These are phyloP conservation scores for Umbelopsis sp. DNA, from an alignment of 371 early-diverging fungal species.

Conservation along the genomic window DNA sequence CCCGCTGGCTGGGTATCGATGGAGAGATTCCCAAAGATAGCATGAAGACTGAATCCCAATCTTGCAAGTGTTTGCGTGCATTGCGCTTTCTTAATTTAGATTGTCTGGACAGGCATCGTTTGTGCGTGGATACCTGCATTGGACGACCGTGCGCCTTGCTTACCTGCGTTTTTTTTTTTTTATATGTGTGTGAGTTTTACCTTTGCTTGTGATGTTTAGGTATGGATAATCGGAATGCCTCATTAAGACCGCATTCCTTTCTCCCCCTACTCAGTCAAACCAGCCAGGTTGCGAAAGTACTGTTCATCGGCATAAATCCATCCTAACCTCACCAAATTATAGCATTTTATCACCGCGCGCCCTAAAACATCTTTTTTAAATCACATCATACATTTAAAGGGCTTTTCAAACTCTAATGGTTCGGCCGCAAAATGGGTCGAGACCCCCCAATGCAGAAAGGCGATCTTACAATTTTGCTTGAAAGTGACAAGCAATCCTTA, in stretches of 20 bases:
- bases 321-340: too few species aligned
- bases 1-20: too few species aligned
- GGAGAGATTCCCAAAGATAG: too few species aligned
- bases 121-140: slow-evolving; percentile 9
- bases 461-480: not conserved
- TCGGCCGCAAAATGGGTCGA: too few species aligned
- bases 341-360: too few species aligned
- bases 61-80: not conserved
- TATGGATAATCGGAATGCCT: not conserved
- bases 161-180: not conserved
- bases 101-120: not conserved
- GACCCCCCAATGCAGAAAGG: not conserved
- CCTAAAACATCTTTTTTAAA: too few species aligned
- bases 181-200: not conserved
- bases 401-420: too few species aligned
- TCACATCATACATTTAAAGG: too few species aligned
- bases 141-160: slow-evolving; percentile 9
- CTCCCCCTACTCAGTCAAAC: not conserved
- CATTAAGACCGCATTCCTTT: not conserved
- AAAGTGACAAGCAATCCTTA: not conserved
- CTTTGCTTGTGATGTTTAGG: not conserved
- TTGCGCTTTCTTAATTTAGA: not conserved
- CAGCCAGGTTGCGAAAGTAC: not conserved
- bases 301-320: not conserved
- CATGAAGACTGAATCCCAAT: not conserved